Base-by-base conservation (phyloP, 805 yeast species). In the Dipodascopsis tothii region DNA sequence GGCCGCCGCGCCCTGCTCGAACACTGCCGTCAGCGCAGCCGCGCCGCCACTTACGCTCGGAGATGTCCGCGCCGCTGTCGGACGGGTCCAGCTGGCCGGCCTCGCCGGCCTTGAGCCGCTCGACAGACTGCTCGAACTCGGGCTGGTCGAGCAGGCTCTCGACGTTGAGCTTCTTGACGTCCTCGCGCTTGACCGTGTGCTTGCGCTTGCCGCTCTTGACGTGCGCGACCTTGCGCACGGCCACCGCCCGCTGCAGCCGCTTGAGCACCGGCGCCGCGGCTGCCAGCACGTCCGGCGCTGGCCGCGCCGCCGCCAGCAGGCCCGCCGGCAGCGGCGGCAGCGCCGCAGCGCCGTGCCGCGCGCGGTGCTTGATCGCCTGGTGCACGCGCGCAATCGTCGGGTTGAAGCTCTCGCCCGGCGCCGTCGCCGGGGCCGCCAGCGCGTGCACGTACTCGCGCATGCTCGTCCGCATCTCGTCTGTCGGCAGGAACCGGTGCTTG, bases 401-500 rank as follows among this genome's bases (percentile, higher is more conserved):
- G 48, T 59, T 61, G 21, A 53, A 62, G 3, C 56, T 37, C 23
- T 54, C 51, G 35, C 64, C 67, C 33, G 54, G 46, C 44, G 34
- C 46, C 5, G 51, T 47, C 14, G 41, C 25, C 18, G 66, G 70
- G 3, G 75, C 51, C 51, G 72, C 75, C 70, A 76, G 62, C 2
- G 56, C 48, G 11, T 69, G 66, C 11, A 79, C 66, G 28, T 67
- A 63, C 11, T 64, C 53, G 14, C 64, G 69, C 80, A 77, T 75
- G 6, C 60, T 36, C 0, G 54, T 55, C 35, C 68, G 59, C 60
- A 70, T 65, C 33, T 73, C 67, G 3, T 56, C 46, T 1, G 62
- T 55, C 2, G 76, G 75, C 17, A 64, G 45, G 25, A 60, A 47
- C 6, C 52, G 51, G 37, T 54, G 54, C 53, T 35, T 52, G 28